These are phyloP conservation scores for Raffaelea albimanens DNA, from an alignment of 2,329 filamentous ascomycete species.

Conservation along the genomic window DNA sequence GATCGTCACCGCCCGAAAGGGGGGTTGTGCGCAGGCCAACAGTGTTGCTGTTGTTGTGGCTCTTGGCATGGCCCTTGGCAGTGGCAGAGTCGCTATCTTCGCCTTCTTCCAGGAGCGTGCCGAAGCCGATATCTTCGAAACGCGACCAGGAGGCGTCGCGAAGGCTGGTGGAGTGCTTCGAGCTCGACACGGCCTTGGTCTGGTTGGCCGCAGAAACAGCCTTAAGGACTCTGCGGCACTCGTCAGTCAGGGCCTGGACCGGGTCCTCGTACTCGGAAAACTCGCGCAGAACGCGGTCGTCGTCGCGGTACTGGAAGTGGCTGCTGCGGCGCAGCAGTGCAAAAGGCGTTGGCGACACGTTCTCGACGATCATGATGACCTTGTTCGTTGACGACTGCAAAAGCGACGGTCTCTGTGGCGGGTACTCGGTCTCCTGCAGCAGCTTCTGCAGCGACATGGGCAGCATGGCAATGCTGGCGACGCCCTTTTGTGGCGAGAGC, in stretches of 20 bases:
- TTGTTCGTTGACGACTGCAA: conserved; percentile 75
- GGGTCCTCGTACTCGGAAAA: conserved; percentile 89
- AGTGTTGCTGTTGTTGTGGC: conserved; percentile 10
- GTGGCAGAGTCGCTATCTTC: conserved; percentile 47
- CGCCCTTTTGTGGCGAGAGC: conserved; percentile 67
- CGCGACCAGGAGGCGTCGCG: conserved; percentile 91
- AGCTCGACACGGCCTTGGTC: conserved; percentile 58
- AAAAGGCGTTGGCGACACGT: conserved; percentile 90
- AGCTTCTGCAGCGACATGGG: conserved; percentile 87
- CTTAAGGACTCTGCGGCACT: conserved; percentile 82
- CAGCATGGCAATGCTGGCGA: conserved; percentile 73
- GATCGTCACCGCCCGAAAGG: conserved; percentile 54
- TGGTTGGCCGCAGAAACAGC: conserved; percentile 85
- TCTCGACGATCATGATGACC: conserved; percentile 94
- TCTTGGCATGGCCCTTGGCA: conserved; percentile 11
- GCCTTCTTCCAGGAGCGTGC: conserved; percentile 62
- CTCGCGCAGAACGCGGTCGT: conserved; percentile 72
- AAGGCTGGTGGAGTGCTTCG: conserved; percentile 62
- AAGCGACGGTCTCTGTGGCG: conserved; percentile 66
- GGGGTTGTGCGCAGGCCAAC: conserved; percentile 54
- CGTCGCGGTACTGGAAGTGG: conserved; percentile 90
- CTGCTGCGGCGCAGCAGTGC: conserved; percentile 80
- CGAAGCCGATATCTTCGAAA: conserved; percentile 92
- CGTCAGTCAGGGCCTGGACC: conserved; percentile 77
- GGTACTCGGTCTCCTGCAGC: conserved; percentile 87